phyloP scores from a whole-genome alignment of 345 rosid genomes.

The Kernera saxatilis region DNA sequence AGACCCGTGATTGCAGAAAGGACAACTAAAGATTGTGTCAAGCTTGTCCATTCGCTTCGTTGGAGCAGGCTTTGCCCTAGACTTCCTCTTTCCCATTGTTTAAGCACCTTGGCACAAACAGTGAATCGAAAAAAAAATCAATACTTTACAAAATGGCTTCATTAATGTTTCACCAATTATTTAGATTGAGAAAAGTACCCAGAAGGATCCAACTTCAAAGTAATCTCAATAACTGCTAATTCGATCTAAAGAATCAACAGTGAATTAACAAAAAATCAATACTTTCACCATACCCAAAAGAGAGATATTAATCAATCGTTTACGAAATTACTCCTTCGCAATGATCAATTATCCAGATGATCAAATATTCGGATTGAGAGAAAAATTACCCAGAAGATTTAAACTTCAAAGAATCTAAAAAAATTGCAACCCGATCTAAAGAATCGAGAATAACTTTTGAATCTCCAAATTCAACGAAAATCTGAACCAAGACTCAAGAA shows the following conservation, averaged over 20 bases:
- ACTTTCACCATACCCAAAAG: neutral
- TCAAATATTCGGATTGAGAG: no score
- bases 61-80: slow-evolving; percentile 91
- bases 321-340: neutral
- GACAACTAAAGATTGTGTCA: slow-evolving; percentile 91
- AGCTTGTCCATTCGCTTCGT: slow-evolving; percentile 93
- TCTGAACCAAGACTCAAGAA: neutral
- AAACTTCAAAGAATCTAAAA: neutral
- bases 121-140: neutral
- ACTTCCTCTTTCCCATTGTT: slow-evolving; percentile 94
- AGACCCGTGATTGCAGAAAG: slow-evolving; percentile 92
- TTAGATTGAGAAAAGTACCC: neutral
- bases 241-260: neutral
- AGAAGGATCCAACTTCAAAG: neutral
- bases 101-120: neutral
- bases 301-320: neutral
- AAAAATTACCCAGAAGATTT: neutral
- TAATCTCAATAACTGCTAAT: neutral
- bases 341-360: no score
- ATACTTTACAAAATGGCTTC: neutral
- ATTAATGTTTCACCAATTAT: neutral
- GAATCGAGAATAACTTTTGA: neutral
- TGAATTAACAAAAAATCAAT: neutral
- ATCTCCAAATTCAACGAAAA: neutral
- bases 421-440: neutral